A percentile compares a stretch with the other conserved stretches of the same genome.
Conservation (phyloP, 306 rosid genomes). For the Luffa acutangula region DNA sequence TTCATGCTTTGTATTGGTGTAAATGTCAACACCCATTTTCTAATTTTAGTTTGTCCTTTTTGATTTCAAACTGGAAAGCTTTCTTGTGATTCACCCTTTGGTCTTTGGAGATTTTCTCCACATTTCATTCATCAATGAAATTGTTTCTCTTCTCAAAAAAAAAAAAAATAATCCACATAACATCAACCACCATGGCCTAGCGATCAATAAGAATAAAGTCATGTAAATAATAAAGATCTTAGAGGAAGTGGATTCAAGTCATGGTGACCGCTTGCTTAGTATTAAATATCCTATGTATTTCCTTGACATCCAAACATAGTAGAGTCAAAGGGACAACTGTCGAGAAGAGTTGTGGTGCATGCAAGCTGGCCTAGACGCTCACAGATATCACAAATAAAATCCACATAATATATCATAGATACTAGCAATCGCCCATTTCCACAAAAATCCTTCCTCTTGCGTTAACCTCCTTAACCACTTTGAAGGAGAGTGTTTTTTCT, state of each 20-base stretch:
- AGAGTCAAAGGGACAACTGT: neutral
- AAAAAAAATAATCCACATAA: neutral
- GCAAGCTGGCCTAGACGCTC: neutral
- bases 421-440: neutral
- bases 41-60: too few species aligned
- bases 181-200: neutral
- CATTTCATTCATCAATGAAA: too few species aligned
- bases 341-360: neutral
- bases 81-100: too few species aligned
- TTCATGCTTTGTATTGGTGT: too few species aligned
- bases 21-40: too few species aligned
- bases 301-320: neutral
- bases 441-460: neutral
- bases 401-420: neutral
- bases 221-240: neutral
- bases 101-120: too few species aligned
- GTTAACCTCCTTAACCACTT: neutral
- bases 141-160: too few species aligned
- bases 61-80: too few species aligned
- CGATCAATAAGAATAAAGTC: neutral
- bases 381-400: neutral
- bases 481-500: neutral
- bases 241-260: neutral
- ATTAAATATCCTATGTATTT: neutral
- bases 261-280: neutral